Evolutionary conservation across 257 asterid genomes (phyloP), one percentile per base, ranked within the genome.

Genomic region (Oldenlandia corymbosa): DNA sequence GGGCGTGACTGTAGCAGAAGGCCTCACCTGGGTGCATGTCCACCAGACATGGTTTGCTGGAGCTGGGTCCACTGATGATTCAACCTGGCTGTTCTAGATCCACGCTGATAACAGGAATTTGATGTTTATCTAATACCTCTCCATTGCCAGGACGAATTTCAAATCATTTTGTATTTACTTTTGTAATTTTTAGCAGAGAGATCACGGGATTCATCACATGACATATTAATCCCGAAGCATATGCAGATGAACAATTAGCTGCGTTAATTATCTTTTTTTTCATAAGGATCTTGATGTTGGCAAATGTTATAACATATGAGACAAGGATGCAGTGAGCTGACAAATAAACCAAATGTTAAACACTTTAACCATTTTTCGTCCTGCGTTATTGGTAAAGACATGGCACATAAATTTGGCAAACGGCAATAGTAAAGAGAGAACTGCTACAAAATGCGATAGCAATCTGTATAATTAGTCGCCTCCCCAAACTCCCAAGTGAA

Each of bases 21-120:
- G 97, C 48, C 83, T 84, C 48, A 88, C 90, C 46, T 85, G 91
- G 94, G 72, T 81, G 58, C 86, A 87, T 70, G 79, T 87, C 41
- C 97, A 90, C 61, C 95, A 87, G 76, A 83, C 97, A 48, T 85
- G 95, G 97, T 71, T 84, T 78, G 80, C 79, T 16, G 96, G 86
- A 61, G 80, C 85, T 62, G 84, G 71, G 21, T 76, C 79, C 50
- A 74, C 46, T 71, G 70, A 66, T 42, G 63, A 70, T 26, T 23
- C 83, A 24, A 51, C 73, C 47, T 90, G 96, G 93, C 46, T 90
- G 45, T 60, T 84, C 70, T 88, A 79, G 73, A 60, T 66, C 57
- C 9, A 4, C 9, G 37, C 53, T 9, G 48, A 41, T 56, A 11
- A 23, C 1, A 0, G 48, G 30, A 42, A n/a, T 26, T 20, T 17